Conservation (phyloP, 305 asterid genomes). For the Withania somnifera region DNA sequence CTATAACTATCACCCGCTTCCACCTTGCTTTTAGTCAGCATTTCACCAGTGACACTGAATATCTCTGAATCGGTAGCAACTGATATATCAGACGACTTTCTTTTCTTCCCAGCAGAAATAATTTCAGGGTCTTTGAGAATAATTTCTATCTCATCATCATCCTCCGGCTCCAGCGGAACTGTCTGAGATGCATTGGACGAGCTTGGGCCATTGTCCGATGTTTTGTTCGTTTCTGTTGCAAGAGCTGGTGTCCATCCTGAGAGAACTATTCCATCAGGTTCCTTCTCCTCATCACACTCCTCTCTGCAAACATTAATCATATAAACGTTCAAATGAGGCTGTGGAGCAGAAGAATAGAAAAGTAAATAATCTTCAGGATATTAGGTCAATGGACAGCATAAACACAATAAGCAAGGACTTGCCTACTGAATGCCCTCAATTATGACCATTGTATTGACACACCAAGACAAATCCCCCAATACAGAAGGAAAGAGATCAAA, state of each 20-base stretch:
- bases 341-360: not conserved
- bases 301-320: slow-evolving; percentile 42
- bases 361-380: not conserved
- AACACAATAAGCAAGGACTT: not conserved
- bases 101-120: slow-evolving; percentile 42
- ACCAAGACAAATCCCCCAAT: not conserved
- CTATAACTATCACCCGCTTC: slow-evolving; percentile 25
- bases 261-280: slow-evolving; percentile 86
- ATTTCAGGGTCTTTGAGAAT: slow-evolving; percentile 17
- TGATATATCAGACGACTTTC: slow-evolving; percentile 42
- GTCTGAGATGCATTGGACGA: slow-evolving; percentile 40
- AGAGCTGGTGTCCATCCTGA: slow-evolving; percentile 71
- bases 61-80: slow-evolving; percentile 11
- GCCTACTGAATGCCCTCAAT: not conserved
- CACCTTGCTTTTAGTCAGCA: slow-evolving; percentile 25
- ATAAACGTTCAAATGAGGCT: not conserved
- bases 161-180: slow-evolving; percentile 25
- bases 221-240: slow-evolving; percentile 33
- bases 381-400: not conserved
- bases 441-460: not conserved
- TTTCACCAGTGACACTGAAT: slow-evolving; percentile 15
- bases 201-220: slow-evolving; percentile 52
- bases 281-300: slow-evolving; percentile 88
- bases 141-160: slow-evolving; percentile 45
- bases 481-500: not conserved